A percentile compares a stretch with the other conserved stretches of the same genome.
Conservation (phyloP, 208 protist genomes). For the Blastocrithidia nonstop region DNA sequence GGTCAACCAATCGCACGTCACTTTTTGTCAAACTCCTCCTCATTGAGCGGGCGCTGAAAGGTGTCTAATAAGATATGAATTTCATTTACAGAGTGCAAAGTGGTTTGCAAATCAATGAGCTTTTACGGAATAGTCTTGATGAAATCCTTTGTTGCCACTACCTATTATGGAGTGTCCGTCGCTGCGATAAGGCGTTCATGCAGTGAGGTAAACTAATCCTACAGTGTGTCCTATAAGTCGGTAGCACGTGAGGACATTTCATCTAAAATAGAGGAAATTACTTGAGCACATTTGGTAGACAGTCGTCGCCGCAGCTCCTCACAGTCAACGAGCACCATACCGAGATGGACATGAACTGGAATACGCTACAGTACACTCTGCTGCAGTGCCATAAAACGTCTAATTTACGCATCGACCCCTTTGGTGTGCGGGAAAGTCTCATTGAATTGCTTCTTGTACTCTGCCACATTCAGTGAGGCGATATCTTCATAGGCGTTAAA, state of each 20-base stretch:
- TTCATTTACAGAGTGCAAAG: slow-evolving; percentile 58
- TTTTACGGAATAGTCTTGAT: slow-evolving; percentile 82
- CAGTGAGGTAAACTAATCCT: slow-evolving; percentile 47
- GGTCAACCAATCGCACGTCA: slow-evolving; percentile 88
- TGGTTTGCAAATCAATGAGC: slow-evolving; percentile 58
- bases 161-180: slow-evolving; percentile 78
- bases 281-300: slow-evolving; percentile 57
- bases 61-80: slow-evolving; percentile 82
- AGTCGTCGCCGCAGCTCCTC: slow-evolving; percentile 52
- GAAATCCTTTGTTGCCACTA: slow-evolving; percentile 79
- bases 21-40: slow-evolving; percentile 90
- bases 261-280: slow-evolving; percentile 40
- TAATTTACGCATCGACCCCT: slow-evolving; percentile 67
- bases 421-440: slow-evolving; percentile 37
- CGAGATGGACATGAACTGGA: slow-evolving; percentile 48
- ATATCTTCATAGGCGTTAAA: slow-evolving; percentile 61
- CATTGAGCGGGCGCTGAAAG: slow-evolving; percentile 75
- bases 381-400: slow-evolving; percentile 34
- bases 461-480: slow-evolving; percentile 49
- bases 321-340: slow-evolving; percentile 68
- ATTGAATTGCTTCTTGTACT: slow-evolving; percentile 63
- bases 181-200: slow-evolving; percentile 40
- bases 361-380: slow-evolving; percentile 42
- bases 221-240: slow-evolving; percentile 48
- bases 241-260: slow-evolving; percentile 60